These are phyloP conservation scores for Botrytis sinoallii DNA, from an alignment of 2,329 filamentous ascomycete genomes.

Conservation along the genomic window DNA sequence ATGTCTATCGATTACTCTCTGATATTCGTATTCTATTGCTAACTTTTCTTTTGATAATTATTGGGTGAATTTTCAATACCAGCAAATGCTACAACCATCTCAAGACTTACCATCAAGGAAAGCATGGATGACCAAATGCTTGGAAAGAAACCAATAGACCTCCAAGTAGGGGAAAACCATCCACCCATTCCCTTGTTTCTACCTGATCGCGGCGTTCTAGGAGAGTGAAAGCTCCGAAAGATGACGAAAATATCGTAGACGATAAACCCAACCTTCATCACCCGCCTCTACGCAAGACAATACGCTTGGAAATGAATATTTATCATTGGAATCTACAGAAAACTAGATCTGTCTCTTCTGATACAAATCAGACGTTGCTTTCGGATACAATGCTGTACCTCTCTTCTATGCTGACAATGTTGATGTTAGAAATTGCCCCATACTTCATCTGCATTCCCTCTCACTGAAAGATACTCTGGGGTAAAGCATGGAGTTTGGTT, in stretches of 20 bases:
- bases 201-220: neutral
- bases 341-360: neutral
- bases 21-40: neutral
- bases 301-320: neutral
- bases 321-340: neutral
- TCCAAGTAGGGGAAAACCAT: neutral
- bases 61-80: neutral
- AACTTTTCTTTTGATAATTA: neutral
- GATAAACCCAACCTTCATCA: neutral
- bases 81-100: neutral
- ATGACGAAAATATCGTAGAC: neutral
- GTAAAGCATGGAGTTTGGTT: neutral
- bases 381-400: neutral
- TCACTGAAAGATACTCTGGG: neutral
- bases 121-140: neutral
- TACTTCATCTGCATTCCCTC: neutral
- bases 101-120: neutral
- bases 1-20: neutral
- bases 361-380: neutral
- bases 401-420: neutral
- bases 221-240: neutral
- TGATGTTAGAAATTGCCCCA: neutral
- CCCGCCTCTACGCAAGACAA: neutral
- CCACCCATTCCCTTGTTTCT: neutral
- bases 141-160: neutral